These are phyloP conservation scores for Nigrospora sphaerica DNA, from an alignment of 2,329 filamentous ascomycete species.

Conservation along the genomic window DNA sequence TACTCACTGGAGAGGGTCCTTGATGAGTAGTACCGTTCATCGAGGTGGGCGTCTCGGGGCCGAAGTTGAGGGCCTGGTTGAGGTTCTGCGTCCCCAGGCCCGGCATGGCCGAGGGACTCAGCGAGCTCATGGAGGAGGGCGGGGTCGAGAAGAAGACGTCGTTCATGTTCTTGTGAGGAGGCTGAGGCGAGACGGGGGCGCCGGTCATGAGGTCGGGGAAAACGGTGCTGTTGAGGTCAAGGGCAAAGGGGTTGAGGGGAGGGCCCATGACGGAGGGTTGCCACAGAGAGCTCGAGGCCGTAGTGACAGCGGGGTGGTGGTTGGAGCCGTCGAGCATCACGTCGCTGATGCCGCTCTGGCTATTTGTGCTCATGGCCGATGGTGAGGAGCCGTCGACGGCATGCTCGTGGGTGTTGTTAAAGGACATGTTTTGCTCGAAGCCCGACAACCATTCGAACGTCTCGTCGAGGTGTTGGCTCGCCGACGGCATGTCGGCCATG, in stretches of 20 bases:
- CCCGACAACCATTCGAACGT: conserved; percentile 76
- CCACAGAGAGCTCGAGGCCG: conserved; percentile 57
- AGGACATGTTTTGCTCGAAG: conserved; percentile 45
- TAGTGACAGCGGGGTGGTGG: conserved; percentile 50
- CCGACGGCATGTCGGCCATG: conserved; percentile 49
- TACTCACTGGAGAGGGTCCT: conserved; percentile 38
- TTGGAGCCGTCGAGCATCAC: conserved; percentile 80
- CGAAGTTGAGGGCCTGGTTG: conserved; percentile 59
- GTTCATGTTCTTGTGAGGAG: conserved; percentile 61
- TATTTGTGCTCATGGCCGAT: conserved; percentile 90
- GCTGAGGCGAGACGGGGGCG: conserved; percentile 71
- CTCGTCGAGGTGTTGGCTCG: conserved; percentile 60
- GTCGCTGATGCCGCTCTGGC: conserved; percentile 86
- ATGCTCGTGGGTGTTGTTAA: conserved; percentile 57
- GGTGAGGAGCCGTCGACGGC: conserved; percentile 91
- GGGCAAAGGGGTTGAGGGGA: conserved; percentile 60
- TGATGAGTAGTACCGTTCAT: conserved; percentile 3
- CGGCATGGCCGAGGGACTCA: conserved; percentile 66
- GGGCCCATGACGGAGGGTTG: conserved; percentile 63
- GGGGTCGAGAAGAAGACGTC: conserved; percentile 77
- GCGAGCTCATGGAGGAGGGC: conserved; percentile 63
- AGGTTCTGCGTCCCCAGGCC: conserved; percentile 54
- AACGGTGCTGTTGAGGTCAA: conserved; percentile 67
- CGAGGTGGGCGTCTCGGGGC: conserved; percentile 50
- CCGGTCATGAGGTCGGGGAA: conserved; percentile 72